Conservation (phyloP, 129 eudicot species). For the Cynara cardunculus region DNA sequence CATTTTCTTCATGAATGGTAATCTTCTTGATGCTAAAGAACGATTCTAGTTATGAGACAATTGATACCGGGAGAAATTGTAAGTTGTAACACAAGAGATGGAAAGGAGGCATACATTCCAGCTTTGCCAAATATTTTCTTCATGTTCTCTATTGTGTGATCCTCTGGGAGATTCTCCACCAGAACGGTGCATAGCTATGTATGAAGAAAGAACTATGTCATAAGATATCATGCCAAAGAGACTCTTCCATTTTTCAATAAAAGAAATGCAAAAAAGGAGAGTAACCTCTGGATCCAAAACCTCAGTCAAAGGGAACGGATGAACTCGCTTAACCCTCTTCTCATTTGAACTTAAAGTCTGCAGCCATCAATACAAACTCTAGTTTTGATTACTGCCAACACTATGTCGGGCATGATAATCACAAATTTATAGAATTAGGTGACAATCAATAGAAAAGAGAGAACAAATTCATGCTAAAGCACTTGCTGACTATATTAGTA, state of each 20-base stretch:
- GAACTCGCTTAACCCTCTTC: slow-evolving; percentile 80
- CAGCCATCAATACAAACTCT: slow-evolving; percentile 19
- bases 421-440: not conserved
- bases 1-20: slow-evolving; percentile 64
- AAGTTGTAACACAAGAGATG: not conserved
- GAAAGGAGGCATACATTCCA: slow-evolving; percentile 57
- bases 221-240: slow-evolving; percentile 10
- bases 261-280: not conserved
- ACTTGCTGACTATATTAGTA: not conserved
- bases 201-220: not conserved
- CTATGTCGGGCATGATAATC: not conserved
- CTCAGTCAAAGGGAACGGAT: slow-evolving; percentile 63
- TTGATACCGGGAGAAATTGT: not conserved
- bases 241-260: not conserved
- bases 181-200: slow-evolving; percentile 75
- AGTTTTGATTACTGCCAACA: not conserved
- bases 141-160: slow-evolving; percentile 77
- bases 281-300: slow-evolving; percentile 72
- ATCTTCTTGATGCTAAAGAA: slow-evolving; percentile 64
- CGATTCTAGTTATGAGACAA: not conserved
- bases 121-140: slow-evolving; percentile 57
- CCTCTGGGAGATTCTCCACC: slow-evolving; percentile 94
- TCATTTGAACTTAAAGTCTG: slow-evolving; percentile 77
- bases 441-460: not conserved
- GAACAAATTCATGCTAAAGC: not conserved